Evolutionary conservation across 2,329 filamentous ascomycete species (phyloP), one percentile per base, ranked within the genome.

Genomic region (Colletotrichum cereale): DNA sequence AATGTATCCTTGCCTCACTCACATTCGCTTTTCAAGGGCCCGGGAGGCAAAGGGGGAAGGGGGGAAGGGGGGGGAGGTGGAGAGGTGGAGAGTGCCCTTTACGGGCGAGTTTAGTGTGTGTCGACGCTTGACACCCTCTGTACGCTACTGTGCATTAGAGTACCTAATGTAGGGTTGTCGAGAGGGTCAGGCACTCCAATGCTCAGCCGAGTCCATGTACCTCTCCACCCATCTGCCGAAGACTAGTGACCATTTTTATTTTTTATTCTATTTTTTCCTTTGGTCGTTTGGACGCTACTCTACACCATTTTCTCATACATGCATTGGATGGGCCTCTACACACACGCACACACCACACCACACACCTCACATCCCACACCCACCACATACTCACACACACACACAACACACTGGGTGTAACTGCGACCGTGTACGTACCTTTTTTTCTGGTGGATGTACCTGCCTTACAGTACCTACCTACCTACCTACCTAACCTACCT

Each of bases 401-500:
- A 48, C 24, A 26, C 47, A 29, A 18, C 48, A 52, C 48, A 52
- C 48, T 31, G 14, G 16, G 8, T 29, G 48, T 52, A 31, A 31
- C 48, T 62, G 34, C 44, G 16, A 55, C 50, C 11, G 16, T 29
- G 36, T 58, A 57, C 38, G 66, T 62, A 67, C 53, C 60, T 26
- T 31, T 29, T 52, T 24, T 47, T 12, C 40, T 42, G 21, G 18
- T 60, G 34, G 5, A 38, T 50, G 34, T 42, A 50, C 60, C 12
- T 62, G 24, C 47, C 60, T 14, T 36, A 38, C 60, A 47, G 36
- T 55, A 34, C 48, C 44, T 68, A 57, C 65, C 67, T 50, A 57
- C 65, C 67, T 50, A 57, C 65, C 67, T 50, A 57, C 65, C 67
- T 50, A n/a, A 34, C 48, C 44, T 68, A 57, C 65, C 67, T 50